A percentile compares a stretch with the other conserved stretches of the same genome.
phyloP scores from a whole-genome alignment of 2,329 filamentous ascomycete genomes.

The Stemphylium lycopersici region DNA sequence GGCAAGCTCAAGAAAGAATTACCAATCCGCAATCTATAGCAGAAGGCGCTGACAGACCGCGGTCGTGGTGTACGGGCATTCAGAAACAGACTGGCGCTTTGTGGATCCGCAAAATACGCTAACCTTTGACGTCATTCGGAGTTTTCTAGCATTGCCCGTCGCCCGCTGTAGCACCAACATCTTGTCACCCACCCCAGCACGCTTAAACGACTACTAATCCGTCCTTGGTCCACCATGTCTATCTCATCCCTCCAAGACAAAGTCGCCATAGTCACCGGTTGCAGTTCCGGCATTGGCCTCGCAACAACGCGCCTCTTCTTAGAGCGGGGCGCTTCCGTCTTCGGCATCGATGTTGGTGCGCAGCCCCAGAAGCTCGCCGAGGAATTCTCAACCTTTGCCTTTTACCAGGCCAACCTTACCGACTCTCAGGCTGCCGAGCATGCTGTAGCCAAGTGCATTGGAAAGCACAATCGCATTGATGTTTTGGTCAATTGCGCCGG shows the following conservation, averaged over 20 bases:
- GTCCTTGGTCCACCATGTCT: conserved; percentile 13
- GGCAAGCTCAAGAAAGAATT: too few species aligned
- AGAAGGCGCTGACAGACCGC: too few species aligned
- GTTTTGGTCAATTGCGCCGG: conserved; percentile 56
- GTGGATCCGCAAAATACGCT: conserved; percentile 1
- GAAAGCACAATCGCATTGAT: conserved; percentile 42
- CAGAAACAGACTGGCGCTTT: too few species aligned
- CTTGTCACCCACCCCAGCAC: too few species aligned
- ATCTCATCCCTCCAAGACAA: conserved; percentile 33
- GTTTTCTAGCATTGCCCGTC: conserved; percentile 8
- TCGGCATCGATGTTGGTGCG: conserved; percentile 36
- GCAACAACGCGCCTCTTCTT: conserved; percentile 35
- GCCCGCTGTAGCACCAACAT: background rate
- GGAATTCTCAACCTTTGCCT: conserved; percentile 26
- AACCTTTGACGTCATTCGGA: conserved; percentile 18
- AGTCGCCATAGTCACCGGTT: conserved; percentile 38
- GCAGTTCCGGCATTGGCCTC: conserved; percentile 40
- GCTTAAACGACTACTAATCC: background rate
- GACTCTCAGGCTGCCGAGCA: conserved; percentile 26
- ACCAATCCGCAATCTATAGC: too few species aligned
- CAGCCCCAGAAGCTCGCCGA: conserved; percentile 24
- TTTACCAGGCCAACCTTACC: conserved; percentile 34
- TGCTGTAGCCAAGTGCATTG: conserved; percentile 31
- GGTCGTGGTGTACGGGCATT: too few species aligned
- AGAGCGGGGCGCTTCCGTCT: conserved; percentile 32